Evolutionary conservation across 495 filamentous ascomycete genomes (phyloP), one percentile per base, ranked within the genome.

Genomic region (Neurospora sp.): DNA sequence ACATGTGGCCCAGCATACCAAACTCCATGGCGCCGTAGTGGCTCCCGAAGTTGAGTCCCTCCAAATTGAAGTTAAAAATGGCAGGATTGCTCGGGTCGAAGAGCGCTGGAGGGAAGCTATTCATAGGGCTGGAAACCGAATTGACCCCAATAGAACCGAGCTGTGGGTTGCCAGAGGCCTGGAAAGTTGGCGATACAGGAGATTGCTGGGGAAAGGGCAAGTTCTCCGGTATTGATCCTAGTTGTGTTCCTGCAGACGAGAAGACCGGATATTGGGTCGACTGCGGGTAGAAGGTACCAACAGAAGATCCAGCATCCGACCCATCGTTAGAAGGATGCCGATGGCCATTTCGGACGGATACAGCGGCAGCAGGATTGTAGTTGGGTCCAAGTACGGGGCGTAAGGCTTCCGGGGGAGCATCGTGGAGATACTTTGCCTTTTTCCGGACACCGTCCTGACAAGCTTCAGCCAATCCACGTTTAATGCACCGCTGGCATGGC

Each of bases 371-470:
- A 48, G 83, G 86, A 70, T 86, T 87, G 74, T 84, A 88, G 70
- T 82, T 87, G 1, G 86, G 87, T 16, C 86, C 87, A 38, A 89
- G 76, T 8, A 89, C 87, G 3, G 86, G 86, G 61, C 87, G 79
- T 39, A 89, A 74, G 12, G 86, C 85, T 73, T 96, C 94, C 71
- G 92, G 88, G 44, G 94, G 93, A 37, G 95, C 94, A 84, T 98
- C 96, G 82, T 97, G 94, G 68, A 99, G 91, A 83, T 99, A 99
- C 81, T 99, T 99, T 74, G 96, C 96, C 86, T 98, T 99, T 82
- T 99, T 98, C 73, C 96, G 91, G 45, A 97, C 93, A 53, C 96
- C 96, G 78, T 99, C 96, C 78, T 97, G 93, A 79, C 96, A 99
- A 45, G 87, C 87, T 79, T 97, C 93, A 74, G 93, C 92, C 65